Evolutionary conservation across 345 rosid species (phyloP), one percentile per base, ranked within the genome.

Genomic region (Ricinus communis): DNA sequence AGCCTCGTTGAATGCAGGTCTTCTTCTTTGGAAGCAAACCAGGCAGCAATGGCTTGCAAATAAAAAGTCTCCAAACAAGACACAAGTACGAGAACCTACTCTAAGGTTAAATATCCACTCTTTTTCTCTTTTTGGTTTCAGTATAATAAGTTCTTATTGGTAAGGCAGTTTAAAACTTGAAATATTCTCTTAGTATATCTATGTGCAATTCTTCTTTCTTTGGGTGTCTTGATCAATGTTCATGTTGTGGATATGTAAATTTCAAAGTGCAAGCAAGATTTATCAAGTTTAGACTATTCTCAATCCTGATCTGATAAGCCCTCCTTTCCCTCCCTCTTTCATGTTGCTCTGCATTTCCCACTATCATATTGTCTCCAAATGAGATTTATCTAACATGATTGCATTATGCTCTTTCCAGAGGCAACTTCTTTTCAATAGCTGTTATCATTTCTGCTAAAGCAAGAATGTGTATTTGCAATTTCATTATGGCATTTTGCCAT

Each of bases 21-120:
- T 84, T 75, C 81, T 74, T 71, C 86, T 82, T 15, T 92, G 97
- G 97, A 87, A 83, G 78, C 93, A 87, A 75, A 81, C 77, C 21
- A 86, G 93, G 79, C 90, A 87, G 62, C 85, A 82, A 16, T 92
- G 96, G 96, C 80, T 85, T 60, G 83, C 85, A 78, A 84, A 66
- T 66, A 84, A 82, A 71, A 79, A 66, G 68, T 65, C 82, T 41
- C 77, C 71, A 55, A 76, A 69, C 36, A 77, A 41, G 75, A 71
- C 69, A 45, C 85, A 69, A 80, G 46, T 71, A 76, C 86, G 70
- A 72, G 91, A 90, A 80, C 90, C 96, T 63, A 72, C 84, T n/a
- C 86, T 90, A 72, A 90, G 88, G 95, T 88, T 74, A 83, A 72
- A 45, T 24, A 36, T 63, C 9, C n/a, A 43, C 21, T 21, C 47